Evolutionary conservation across 371 early-diverging fungal genomes (phyloP), one percentile per base, ranked within the genome.

Genomic region (Rhizopus stolonifer): DNA sequence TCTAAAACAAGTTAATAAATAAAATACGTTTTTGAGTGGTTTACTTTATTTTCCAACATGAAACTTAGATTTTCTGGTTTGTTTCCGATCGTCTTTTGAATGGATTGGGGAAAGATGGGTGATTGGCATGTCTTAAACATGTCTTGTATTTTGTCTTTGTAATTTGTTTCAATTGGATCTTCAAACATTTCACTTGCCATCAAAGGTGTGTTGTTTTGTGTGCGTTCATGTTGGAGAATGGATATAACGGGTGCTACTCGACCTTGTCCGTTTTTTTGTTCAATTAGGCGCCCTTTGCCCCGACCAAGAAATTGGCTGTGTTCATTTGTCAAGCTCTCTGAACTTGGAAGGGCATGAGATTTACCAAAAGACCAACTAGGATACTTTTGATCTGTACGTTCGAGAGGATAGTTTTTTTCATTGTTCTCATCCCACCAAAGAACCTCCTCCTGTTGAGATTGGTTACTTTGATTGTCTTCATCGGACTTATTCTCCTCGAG

Each of bases 1-100:
- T n/a, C n/a, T n/a, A n/a, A n/a, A n/a, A n/a, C n/a, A n/a, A n/a
- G n/a, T n/a, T n/a, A n/a, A n/a, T n/a, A n/a, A n/a, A n/a, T n/a
- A n/a, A n/a, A n/a, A n/a, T n/a, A n/a, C n/a, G n/a, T n/a, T n/a
- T n/a, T n/a, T n/a, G n/a, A n/a, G n/a, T n/a, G n/a, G n/a, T n/a
- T n/a, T n/a, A n/a, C n/a, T 29, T 61, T 61, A 11, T n/a, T 52
- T n/a, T 65, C 60, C 9, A 65, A 40, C 60, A 67, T 64, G 23
- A 72, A 72, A n/a, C 52, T 61, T 33, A 72, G 40, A 34, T 52
- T 51, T 1, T 48, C 33, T 10, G 69, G 72, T n/a, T 67, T 72
- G 21, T 53, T 54, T n/a, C 42, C 57, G 40, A 51, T 58, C n/a
- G 60, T 26, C 13, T 56, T 58, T 43, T 66, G 56, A 34, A 69